Base-by-base conservation (phyloP, 106 monocot genomes). In the Phalaenopsis equestris region DNA sequence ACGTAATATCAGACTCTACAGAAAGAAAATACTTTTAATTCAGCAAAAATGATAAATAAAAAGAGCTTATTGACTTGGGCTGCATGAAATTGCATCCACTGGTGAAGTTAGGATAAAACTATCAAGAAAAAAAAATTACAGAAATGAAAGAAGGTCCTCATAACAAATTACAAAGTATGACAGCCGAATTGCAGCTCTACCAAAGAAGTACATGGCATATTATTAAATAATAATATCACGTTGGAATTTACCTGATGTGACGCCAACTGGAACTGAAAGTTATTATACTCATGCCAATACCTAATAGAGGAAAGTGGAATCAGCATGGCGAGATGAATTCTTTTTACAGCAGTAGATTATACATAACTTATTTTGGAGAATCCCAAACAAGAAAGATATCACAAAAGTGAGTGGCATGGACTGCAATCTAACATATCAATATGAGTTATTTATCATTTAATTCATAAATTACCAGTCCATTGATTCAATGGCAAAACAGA, bases 281-380 rank as follows among this genome's bases (percentile, higher is more conserved):
- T 84, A 81, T 99, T 99, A 80, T 93, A 93, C 64, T 91, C 94
- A 72, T 93, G 94, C 98, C 98, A 99, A 82, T 99, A 99, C 80
- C 98, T 99, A 85, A 55, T 30, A 78, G 61, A 55, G 21, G 43
- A 79, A 42, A 76, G 19, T 45, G 3, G 48, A 49, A 55, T 70
- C 21, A 85, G 46, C 23, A 61, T 78, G 19, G 24, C 16, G 41
- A 4, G 17, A 45, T 19, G 7, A 2, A 24, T 43, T 23, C 19
- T 45, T 24, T 10, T 41, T 11, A 57, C 41, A 45, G 64, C 65
- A 67, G 21, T 56, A 67, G 45, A 77, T 9, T 77, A 23, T 12
- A 42, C 15, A 52, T 15, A 77, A 52, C 1, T 6, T 75, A 11
- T 45, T 75, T 24, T 43, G 17, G 6, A 12, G 36, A 41, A 74